Percentiles rank a stretch among this genome's conserved stretches.
Evolutionary conservation across 805 yeast species (phyloP).

Genomic region (Sungouiozyma ichnusensis): DNA sequence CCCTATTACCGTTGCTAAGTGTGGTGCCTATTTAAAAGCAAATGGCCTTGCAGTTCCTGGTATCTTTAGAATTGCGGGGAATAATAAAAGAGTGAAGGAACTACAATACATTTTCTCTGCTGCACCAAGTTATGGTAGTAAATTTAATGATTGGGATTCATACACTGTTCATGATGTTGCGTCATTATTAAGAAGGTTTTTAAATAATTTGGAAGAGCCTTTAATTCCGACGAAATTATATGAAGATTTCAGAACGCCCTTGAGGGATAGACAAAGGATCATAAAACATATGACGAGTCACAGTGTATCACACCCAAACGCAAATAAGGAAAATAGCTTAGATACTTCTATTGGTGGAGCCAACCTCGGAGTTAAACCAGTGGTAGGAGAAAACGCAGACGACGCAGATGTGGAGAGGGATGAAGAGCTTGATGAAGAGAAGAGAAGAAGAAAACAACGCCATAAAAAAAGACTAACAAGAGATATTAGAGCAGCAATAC

Average conservation of each 20-base stretch:
- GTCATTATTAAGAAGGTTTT: conserved; percentile 71
- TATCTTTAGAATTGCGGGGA: conserved; percentile 86
- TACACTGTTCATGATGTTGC: conserved; percentile 97
- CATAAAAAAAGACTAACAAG: conserved; percentile 48
- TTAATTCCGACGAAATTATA: conserved; percentile 70
- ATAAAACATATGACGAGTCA: conserved; percentile 50
- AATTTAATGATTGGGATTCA: conserved; percentile 74
- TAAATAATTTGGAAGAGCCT: conserved; percentile 87
- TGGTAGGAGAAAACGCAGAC: conserved; percentile 2
- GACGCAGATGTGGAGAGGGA: conserved; percentile 4
- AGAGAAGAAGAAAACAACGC: conserved; percentile 33
- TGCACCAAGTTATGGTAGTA: conserved; percentile 85
- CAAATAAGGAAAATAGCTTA: conserved; percentile 23
- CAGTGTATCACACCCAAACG: conserved; percentile 29
- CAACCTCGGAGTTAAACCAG: neutral
- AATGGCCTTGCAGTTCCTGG: conserved; percentile 79
- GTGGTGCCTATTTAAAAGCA: conserved; percentile 77
- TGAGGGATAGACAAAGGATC: conserved; percentile 54
- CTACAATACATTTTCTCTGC: conserved; percentile 73
- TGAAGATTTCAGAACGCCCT: conserved; percentile 68
- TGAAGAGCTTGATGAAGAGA: conserved; percentile 11
- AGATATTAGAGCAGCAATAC: conserved; percentile 59
- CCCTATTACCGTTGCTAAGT: conserved; percentile 91
- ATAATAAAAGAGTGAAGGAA: conserved; percentile 77
- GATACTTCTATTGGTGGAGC: neutral